phyloP scores from a whole-genome alignment of 495 filamentous ascomycete genomes.

The Daldinia decipiens region DNA sequence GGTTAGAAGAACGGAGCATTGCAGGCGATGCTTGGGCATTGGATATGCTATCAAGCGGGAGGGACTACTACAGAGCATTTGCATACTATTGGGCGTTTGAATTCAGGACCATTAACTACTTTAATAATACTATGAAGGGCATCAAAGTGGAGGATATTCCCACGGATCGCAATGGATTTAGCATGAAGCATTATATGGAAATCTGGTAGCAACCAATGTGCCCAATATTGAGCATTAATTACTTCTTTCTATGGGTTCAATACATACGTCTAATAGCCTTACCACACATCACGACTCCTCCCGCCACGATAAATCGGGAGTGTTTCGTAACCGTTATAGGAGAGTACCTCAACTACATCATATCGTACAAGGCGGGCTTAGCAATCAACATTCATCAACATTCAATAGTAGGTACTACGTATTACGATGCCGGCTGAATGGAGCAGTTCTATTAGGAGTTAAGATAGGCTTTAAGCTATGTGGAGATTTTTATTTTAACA shows the following conservation, averaged over 20 bases:
- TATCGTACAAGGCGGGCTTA: no score
- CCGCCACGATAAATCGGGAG: no score
- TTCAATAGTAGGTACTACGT: no score
- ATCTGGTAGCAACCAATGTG: not conserved
- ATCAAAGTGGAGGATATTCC: slow-evolving; percentile 39
- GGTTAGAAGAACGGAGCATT: not conserved
- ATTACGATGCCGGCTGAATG: no score
- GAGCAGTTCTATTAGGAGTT: no score
- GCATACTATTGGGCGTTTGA: slow-evolving; percentile 35
- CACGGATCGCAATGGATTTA: slow-evolving; percentile 23
- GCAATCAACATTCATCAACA: no score
- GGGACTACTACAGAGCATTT: slow-evolving; percentile 12
- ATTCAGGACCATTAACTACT: not conserved
- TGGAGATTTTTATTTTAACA: no score
- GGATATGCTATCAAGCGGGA: not conserved
- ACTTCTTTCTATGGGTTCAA: not conserved
- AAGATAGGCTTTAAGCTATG: no score
- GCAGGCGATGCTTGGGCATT: not conserved
- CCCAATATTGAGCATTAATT: slow-evolving; percentile 4
- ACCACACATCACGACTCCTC: no score
- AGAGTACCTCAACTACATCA: no score
- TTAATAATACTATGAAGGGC: slow-evolving; percentile 9
- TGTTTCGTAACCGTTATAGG: no score
- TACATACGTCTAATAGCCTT: no score
- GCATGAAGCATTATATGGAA: slow-evolving; percentile 10